Evolutionary conservation across 116 monocot species (phyloP), one percentile per base, ranked within the genome.

Genomic region (Zostera marina): DNA sequence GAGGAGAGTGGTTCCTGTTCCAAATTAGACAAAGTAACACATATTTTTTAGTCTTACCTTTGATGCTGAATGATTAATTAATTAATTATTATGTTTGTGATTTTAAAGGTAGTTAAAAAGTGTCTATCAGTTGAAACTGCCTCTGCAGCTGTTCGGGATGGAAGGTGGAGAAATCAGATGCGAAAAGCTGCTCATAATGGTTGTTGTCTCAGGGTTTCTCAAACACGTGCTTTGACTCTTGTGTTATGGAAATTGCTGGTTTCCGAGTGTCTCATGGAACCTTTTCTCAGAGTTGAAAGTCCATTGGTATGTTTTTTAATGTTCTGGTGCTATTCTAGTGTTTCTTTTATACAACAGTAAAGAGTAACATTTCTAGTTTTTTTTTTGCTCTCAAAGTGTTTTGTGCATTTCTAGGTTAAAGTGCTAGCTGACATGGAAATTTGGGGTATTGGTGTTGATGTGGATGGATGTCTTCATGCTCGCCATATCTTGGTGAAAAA

Each of bases 151-250:
- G 79, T 66, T 67, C 80, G 74, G 21, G 83, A 79, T 73, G 81
- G 98, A 53, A 73, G 87, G 52, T 90, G 91, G 98, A 80, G 72
- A 77, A 98, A 81, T 81, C 98, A 90, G 66, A 98, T 87, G 91
- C 90, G 63, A 56, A 83, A 76, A 65, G 87, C 77, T 70, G 98
- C 98, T 60, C 86, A 83, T 69, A 81, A 86, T 81, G 98, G 98
- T 48, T 98, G 98, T 58, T 98, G 98, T 47, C 73, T 81, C 11
- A 75, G 91, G 54, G 90, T 76, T 66, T 86, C 90, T 39, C 91
- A 81, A 64, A 71, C 57, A 59, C 80, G 91, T 11, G 90, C 87
- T 70, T 53, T 98, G 56, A 32, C 58, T 60, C 77, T 72, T 86
- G 76, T 76, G 68, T 55, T 90, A 43, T 81, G 77, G 83, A 86